phyloP scores from a whole-genome alignment of 129 eudicot species.

The Oenanthe sinensis region DNA sequence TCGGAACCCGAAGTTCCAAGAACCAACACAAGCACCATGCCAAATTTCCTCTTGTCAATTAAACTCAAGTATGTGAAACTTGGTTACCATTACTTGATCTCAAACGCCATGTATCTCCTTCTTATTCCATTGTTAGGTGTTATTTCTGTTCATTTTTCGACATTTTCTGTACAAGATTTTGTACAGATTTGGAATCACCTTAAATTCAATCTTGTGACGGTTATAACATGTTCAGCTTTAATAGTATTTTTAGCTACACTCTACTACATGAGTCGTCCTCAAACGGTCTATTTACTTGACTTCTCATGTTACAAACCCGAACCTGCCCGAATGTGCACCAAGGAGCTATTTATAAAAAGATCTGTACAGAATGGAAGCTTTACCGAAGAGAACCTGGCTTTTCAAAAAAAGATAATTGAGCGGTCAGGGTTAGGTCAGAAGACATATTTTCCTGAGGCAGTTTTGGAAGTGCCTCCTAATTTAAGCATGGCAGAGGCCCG shows the following conservation, averaged over 20 bases:
- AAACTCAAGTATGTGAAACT: conserved; percentile 73
- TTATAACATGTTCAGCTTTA: conserved; percentile 40
- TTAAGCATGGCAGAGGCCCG: conserved; percentile 80
- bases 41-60: conserved; percentile 53
- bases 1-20: conserved; percentile 9
- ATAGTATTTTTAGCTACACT: conserved; percentile 51
- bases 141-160: conserved; percentile 29
- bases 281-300: conserved; percentile 54
- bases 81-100: conserved; percentile 70
- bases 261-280: conserved; percentile 64
- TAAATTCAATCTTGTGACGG: conserved; percentile 51
- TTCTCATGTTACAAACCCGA: conserved; percentile 69
- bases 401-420: conserved; percentile 70
- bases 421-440: conserved; percentile 79
- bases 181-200: conserved; percentile 47
- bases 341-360: conserved; percentile 50
- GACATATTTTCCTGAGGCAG: conserved; percentile 68
- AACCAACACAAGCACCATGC: conserved; percentile 25
- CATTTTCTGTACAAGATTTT: conserved; percentile 32
- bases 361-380: conserved; percentile 35
- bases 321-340: conserved; percentile 29
- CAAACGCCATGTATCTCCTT: conserved; percentile 60
- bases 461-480: conserved; percentile 52
- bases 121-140: conserved; percentile 34
- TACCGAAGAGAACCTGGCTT: conserved; percentile 51